Evolutionary conservation across 352 stramenopile genomes (phyloP), one percentile per base, ranked within the genome.

Genomic region (Saprolegnia diclina): DNA sequence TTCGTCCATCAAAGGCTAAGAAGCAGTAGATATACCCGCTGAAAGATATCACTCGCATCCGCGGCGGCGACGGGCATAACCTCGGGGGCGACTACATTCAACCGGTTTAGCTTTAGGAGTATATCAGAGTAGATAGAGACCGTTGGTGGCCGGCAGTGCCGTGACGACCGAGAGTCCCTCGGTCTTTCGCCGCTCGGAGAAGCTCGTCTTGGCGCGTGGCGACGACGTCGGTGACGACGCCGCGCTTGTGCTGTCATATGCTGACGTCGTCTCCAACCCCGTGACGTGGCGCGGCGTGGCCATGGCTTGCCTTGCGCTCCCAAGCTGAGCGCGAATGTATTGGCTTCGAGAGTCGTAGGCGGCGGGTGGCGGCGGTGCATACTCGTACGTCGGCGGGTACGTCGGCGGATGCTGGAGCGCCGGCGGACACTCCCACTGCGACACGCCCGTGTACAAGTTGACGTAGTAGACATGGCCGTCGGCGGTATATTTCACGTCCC

Each of bases 401-500:
- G 32, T 57, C 32, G 52, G 9, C 9, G 52, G 24, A 35, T 35
- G 29, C 21, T 69, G 63, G 24, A 69, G 32, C n/a, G 63, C 63
- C 18, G 63, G 63, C 53, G 86, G 83, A n/a, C 80, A 81, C 53
- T 92, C 86, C 86, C 84, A 94, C 63, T 91, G 86, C 0, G 86
- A 94, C 29, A 80, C 67, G 21, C 84, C 83, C 3, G 84, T 90
- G 35, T 56, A 56, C 70, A 74, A 75, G 72, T 91, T 87, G 18
- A 92, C 81, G 56, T 91, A 94, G 72, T 92, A 94, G 18, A 79
- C 73, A 53, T 94, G 90, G 5, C 86, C 86, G 52, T 94, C 79
- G 48, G 83, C 66, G 0, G 80, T 88, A 70, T 90, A 89, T 44
- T 86, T 79, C 7, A 77, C 88, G 14, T 91, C 81, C 81, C 83